These are phyloP conservation scores for Trypanosoma melophagium DNA, from an alignment of 208 protist genomes.

Conservation along the genomic window DNA sequence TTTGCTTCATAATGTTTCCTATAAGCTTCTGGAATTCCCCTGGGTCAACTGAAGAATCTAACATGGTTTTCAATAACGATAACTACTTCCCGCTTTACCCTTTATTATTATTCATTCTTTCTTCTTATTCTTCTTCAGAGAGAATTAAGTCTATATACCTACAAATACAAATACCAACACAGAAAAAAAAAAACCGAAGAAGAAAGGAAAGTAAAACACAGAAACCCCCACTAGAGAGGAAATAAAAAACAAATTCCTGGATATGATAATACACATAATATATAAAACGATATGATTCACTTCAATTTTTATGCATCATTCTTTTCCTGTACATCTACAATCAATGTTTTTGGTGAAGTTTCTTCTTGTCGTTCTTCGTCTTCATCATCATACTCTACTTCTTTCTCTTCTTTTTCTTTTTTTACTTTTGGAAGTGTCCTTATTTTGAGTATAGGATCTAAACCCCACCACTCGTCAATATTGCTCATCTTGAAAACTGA, in stretches of 20 bases:
- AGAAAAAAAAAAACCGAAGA: not conserved
- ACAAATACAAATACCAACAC: not conserved
- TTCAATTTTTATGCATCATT: not conserved
- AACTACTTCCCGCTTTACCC: not conserved
- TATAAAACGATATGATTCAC: no score
- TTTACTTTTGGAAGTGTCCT: conserved; percentile 15
- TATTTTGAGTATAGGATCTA: conserved; percentile 53
- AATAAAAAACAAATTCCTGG: not conserved
- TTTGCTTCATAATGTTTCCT: conserved; percentile 19
- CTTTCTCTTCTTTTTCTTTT: not conserved
- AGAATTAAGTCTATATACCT: not conserved
- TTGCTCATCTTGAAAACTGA: conserved; percentile 83
- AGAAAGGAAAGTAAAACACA: not conserved
- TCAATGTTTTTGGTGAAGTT: no score
- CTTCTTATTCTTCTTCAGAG: not conserved
- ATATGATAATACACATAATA: no score
- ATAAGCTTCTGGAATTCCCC: conserved; percentile 17
- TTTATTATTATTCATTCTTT: not conserved
- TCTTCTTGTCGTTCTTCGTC: not conserved
- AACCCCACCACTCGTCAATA: conserved; percentile 68
- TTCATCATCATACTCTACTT: not conserved
- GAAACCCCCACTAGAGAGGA: not conserved
- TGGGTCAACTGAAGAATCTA: conserved; percentile 8
- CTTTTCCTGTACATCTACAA: conserved; percentile 4
- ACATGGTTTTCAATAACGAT: not conserved